A percentile compares a stretch with the other conserved stretches of the same genome.
Evolutionary conservation across 2,329 filamentous ascomycete genomes (phyloP).

Genomic region (Curvularia hawaiiensis): DNA sequence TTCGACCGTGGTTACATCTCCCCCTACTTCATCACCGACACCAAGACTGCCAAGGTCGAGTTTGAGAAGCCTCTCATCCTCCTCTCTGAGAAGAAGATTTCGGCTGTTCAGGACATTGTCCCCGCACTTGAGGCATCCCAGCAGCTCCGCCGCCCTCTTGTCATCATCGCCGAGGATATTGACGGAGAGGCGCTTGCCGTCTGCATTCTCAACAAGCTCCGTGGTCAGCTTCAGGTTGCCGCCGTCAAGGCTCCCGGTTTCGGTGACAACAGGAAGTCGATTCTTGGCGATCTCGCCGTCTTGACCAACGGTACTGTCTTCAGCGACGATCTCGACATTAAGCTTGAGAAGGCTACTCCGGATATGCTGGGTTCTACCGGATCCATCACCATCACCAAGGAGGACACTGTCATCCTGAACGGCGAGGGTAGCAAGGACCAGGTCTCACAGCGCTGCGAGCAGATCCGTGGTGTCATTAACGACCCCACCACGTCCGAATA

Average conservation of each 20-base stretch:
- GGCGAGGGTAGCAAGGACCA: constrained; percentile 94
- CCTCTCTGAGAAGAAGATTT: constrained; percentile 99
- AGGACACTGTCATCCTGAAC: constrained; percentile 98
- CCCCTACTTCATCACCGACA: constrained; percentile 99
- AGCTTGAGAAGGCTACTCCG: constrained; percentile 96
- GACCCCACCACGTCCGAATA: constrained; percentile 97
- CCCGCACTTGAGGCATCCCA: constrained; percentile 97
- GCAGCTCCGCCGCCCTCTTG: constrained; percentile 89
- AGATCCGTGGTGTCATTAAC: constrained; percentile 95
- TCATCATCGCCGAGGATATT: constrained; percentile 99
- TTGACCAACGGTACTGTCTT: constrained; percentile 98
- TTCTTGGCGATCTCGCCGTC: constrained; percentile 94
- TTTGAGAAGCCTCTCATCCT: constrained; percentile 99
- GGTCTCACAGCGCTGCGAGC: constrained; percentile 95
- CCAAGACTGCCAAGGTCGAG: constrained; percentile 98
- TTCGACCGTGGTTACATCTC: constrained; percentile 99
- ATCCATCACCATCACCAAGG: constrained; percentile 99
- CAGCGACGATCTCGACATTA: constrained; percentile 96
- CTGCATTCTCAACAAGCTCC: constrained; percentile 99
- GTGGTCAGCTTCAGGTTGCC: constrained; percentile 97
- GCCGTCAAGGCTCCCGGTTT: constrained; percentile 99
- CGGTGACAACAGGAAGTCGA: constrained; percentile 99
- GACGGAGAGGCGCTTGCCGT: constrained; percentile 98
- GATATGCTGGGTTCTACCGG: constrained; percentile 97
- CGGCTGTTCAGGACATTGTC: constrained; percentile 97